phyloP scores from a whole-genome alignment of 352 stramenopile species.

The Hyaloperonospora brassicae region DNA sequence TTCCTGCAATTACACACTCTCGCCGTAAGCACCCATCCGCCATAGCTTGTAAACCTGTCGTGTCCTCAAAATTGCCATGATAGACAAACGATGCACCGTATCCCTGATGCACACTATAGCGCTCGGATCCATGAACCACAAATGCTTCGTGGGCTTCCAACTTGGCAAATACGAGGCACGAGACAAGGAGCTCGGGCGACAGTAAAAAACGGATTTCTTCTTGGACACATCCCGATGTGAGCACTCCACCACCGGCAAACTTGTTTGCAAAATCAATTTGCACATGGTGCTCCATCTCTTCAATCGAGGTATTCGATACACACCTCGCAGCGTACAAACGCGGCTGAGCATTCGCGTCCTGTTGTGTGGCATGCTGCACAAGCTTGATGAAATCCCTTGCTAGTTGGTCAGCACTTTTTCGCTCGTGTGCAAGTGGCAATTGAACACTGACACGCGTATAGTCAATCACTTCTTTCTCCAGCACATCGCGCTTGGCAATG shows the following conservation, averaged over 20 bases:
- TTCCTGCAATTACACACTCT: conserved; percentile 59
- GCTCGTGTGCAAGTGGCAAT: conserved; percentile 9
- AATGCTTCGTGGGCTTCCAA: conserved; percentile 64
- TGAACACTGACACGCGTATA: conserved; percentile 42
- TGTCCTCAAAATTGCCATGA: conserved; percentile 36
- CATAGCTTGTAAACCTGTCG: conserved; percentile 10
- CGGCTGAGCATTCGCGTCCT: neutral
- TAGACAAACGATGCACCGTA: conserved; percentile 58
- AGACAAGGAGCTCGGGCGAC: conserved; percentile 59
- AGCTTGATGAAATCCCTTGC: conserved; percentile 17
- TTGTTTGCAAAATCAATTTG: conserved; percentile 84
- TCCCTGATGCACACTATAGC: conserved; percentile 47
- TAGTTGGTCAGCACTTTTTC: conserved; percentile 5
- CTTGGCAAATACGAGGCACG: conserved; percentile 56
- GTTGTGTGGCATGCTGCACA: neutral
- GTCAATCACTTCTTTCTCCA: conserved; percentile 42
- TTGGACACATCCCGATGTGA: conserved; percentile 63
- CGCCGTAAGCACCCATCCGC: conserved; percentile 18
- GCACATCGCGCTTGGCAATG: conserved; percentile 1
- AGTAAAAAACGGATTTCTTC: conserved; percentile 81
- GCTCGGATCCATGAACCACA: conserved; percentile 55
- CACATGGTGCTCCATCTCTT: conserved; percentile 51
- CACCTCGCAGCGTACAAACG: conserved; percentile 18
- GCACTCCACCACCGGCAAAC: conserved; percentile 65
- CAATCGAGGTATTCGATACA: conserved; percentile 44